These are phyloP conservation scores for Triticum urartu DNA, from an alignment of 176 grass and related monocot species.

Conservation along the genomic window DNA sequence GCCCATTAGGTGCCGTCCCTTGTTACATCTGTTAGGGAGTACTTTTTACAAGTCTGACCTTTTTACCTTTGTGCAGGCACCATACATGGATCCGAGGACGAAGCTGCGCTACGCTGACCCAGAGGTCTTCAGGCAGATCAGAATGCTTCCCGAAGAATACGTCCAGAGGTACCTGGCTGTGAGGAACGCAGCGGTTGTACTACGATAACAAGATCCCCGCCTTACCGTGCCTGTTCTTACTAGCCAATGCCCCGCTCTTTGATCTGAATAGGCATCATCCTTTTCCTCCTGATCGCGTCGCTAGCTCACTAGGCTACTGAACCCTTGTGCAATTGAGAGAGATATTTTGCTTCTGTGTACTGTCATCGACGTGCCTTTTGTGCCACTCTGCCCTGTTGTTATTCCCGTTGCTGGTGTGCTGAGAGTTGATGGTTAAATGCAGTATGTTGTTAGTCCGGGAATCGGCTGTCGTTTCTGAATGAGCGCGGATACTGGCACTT, in stretches of 20 bases:
- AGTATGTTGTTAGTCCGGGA: too few species aligned
- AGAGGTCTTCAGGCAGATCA: conserved; percentile 79
- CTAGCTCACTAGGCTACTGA: neutral
- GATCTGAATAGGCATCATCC: neutral
- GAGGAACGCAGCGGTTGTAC: conserved; percentile 70
- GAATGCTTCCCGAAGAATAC: conserved; percentile 76
- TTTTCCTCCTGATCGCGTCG: neutral
- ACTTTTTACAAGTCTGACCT: neutral
- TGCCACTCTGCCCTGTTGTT: neutral
- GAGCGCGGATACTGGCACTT: too few species aligned
- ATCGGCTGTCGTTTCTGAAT: too few species aligned
- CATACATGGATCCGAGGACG: conserved; percentile 88
- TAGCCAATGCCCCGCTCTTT: neutral
- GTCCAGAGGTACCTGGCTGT: conserved; percentile 76
- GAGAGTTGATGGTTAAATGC: neutral
- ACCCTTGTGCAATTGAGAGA: neutral
- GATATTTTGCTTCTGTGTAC: neutral
- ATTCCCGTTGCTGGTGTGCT: neutral
- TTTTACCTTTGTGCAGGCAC: conserved; percentile 49
- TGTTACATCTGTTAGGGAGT: neutral
- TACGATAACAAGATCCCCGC: conserved; percentile 36
- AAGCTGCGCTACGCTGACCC: conserved; percentile 70
- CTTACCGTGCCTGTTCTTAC: too few species aligned
- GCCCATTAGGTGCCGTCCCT: neutral
- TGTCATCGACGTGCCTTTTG: neutral